A percentile compares a stretch with the other conserved stretches of the same genome.
Conservation (phyloP, 2,329 filamentous ascomycete species). For the Talaromyces sp. region DNA sequence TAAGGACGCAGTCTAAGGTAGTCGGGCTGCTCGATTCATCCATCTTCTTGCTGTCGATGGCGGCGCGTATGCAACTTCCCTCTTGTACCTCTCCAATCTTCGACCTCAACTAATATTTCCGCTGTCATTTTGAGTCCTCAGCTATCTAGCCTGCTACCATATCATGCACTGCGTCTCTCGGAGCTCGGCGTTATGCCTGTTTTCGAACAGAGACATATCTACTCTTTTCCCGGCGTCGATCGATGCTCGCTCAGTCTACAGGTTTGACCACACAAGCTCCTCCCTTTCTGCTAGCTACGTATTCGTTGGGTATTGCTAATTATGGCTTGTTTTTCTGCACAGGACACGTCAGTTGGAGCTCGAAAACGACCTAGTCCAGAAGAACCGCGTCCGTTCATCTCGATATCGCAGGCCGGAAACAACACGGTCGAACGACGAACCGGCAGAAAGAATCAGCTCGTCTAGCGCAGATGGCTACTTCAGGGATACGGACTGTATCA, state of each 20-base stretch:
- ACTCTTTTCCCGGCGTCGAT: not conserved
- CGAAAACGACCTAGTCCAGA: not conserved
- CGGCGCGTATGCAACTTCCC: not conserved
- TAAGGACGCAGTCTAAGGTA: not conserved
- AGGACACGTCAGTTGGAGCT: constrained; percentile 4
- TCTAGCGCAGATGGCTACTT: not conserved
- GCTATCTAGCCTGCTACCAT: not conserved
- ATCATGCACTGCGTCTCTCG: not conserved
- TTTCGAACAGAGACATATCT: not conserved
- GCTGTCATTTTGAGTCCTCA: not conserved
- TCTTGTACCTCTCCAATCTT: not conserved
- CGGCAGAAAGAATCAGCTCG: not conserved
- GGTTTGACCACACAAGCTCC: not conserved
- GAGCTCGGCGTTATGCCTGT: not conserved
- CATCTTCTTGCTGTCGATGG: not conserved
- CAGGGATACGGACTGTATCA: not conserved
- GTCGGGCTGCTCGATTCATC: not conserved
- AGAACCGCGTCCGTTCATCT: not conserved
- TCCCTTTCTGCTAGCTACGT: not conserved
- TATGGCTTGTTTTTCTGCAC: not conserved
- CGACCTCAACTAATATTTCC: not conserved
- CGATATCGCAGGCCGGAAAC: not conserved
- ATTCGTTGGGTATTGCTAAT: not conserved
- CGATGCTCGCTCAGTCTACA: not conserved
- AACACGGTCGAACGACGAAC: not conserved